Base-by-base conservation (phyloP, 108 stramenopile genomes). In the Tribonema minus region DNA sequence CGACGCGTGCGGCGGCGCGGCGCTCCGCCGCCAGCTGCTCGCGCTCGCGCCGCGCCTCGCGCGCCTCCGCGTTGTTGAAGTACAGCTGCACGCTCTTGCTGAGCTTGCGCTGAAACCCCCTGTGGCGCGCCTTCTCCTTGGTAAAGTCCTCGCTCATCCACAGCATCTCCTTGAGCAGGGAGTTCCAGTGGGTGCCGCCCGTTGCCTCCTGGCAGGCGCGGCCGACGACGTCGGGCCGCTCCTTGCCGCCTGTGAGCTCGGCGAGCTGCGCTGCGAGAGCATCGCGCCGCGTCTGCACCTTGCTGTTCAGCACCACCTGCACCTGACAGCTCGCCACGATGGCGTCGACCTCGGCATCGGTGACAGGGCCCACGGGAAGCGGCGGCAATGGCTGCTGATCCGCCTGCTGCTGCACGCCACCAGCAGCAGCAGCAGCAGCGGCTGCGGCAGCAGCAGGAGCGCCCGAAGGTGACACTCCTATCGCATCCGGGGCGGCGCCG, bases 81-180 rank as follows among this genome's bases (percentile, higher is more conserved):
- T 84, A 40, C 12, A 33, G 30, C 70, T 71, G 30, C 36, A 82
- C 79, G 9, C 73, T 76, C 80, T 78, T 82, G 26, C 41, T 85
- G 54, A 81, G 67, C 61, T 82, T 83, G 27, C 62, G 27, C 26
- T n/a, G 12, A 30, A 60, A 26, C 39, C 59, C 38, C 63, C 58
- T 64, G 71, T 87, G 84, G 30, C 84, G 59, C 38, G 30, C 46
- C 12, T 85, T 54, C 72, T 89, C 89, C 20, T 58, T 64, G 62
- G 54, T 34, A 40, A 88, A 88, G 67, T 89, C 89, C 9, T 80
- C 74, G 9, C 88, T 41, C 86, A 89, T 86, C 89, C 89, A 89
- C 67, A 65, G 59, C 88, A 86, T 84, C 81, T 89, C 89, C 66
- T 86, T 80, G 58, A 89, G 46, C 33, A 89, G 62, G 58, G 63